Evolutionary conservation across 306 rosid species (phyloP).

Genomic region (Cicer pinnatifidum): DNA sequence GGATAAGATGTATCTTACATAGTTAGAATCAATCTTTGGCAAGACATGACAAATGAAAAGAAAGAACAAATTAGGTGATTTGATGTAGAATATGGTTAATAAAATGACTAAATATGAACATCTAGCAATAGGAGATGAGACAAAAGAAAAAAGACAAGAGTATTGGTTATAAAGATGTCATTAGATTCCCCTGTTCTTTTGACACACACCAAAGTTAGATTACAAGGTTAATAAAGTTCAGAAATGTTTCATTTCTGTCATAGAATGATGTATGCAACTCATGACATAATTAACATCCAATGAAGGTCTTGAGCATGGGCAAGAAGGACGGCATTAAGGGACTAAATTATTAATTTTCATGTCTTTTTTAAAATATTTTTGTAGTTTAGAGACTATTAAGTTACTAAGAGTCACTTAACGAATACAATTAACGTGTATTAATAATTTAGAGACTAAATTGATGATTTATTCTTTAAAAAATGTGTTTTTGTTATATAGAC

Average conservation of each 20-base stretch:
- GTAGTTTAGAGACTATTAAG: no score
- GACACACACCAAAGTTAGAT: neutral
- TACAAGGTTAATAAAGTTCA: conserved; percentile 10
- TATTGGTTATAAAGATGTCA: conserved; percentile 6
- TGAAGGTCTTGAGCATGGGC: no score
- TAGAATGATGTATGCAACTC: conserved; percentile 38
- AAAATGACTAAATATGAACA: neutral
- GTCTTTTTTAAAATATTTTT: no score
- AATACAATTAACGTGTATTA: no score
- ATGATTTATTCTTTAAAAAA: no score
- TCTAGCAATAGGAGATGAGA: conserved; percentile 9
- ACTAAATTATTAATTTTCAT: no score
- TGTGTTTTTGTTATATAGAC: no score
- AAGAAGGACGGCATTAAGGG: no score
- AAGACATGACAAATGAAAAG: conserved; percentile 37
- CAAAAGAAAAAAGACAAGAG: conserved; percentile 33
- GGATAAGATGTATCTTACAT: neutral
- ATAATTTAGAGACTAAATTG: no score
- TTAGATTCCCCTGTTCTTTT: conserved; percentile 25
- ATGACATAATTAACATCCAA: neutral
- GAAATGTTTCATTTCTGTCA: conserved; percentile 23
- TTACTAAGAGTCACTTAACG: no score
- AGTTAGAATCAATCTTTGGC: conserved; percentile 8
- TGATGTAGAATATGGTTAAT: conserved; percentile 28
- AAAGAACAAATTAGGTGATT: conserved; percentile 22